Conservation (phyloP, 768 basidiomycete genomes). For the Boletus sp. region DNA sequence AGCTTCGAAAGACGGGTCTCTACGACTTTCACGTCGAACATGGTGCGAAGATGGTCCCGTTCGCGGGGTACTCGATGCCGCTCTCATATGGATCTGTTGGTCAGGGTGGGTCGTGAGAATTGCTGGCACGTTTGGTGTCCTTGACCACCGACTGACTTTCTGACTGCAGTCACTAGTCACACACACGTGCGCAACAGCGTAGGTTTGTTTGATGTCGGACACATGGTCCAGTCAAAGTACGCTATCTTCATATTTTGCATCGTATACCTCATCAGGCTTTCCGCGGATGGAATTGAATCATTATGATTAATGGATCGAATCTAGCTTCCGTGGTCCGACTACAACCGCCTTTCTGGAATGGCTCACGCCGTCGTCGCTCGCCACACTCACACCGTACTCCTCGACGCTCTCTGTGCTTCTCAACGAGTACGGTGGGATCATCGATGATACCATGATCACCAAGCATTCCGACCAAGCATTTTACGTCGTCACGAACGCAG, state of each 20-base stretch:
- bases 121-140: slow-evolving; percentile 3
- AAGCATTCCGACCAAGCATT: slow-evolving; percentile 77
- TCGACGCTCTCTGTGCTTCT: slow-evolving; percentile 89
- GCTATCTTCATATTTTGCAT: slow-evolving; percentile 16
- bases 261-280: not conserved
- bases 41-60: slow-evolving; percentile 93
- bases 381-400: slow-evolving; percentile 61
- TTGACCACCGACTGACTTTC: slow-evolving; percentile 8
- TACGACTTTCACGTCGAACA: slow-evolving; percentile 86
- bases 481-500: slow-evolving; percentile 97
- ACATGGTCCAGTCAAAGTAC: slow-evolving; percentile 95
- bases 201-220: slow-evolving; percentile 95
- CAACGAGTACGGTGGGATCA: slow-evolving; percentile 88
- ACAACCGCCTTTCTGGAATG: slow-evolving; percentile 82
- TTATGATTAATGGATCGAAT: not conserved
- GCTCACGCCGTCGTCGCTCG: slow-evolving; percentile 83
- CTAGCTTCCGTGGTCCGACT: slow-evolving; percentile 78
- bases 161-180: slow-evolving; percentile 75
- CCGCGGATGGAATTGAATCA: not conserved
- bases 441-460: slow-evolving; percentile 93
- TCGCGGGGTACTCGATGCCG: slow-evolving; percentile 96
- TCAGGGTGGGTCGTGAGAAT: slow-evolving; percentile 52
- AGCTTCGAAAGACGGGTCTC: slow-evolving; percentile 68
- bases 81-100: slow-evolving; percentile 80
- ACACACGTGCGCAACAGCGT: slow-evolving; percentile 79